Evolutionary conservation across 2,329 filamentous ascomycete species (phyloP).

Genomic region (Harringtonia lauricola): DNA sequence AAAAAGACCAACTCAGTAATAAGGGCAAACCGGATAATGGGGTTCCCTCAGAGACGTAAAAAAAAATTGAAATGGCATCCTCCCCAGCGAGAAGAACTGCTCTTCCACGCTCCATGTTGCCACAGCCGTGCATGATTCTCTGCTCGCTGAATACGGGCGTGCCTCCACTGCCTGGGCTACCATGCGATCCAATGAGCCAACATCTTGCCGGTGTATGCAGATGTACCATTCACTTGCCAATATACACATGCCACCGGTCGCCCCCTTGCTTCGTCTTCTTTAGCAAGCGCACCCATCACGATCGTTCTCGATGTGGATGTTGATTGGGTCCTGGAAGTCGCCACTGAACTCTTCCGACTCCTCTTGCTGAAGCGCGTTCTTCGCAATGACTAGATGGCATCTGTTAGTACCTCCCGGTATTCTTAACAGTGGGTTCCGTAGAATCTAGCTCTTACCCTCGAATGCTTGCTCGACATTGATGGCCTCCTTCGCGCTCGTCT

Average conservation of each 20-base stretch:
- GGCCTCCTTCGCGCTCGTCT: slow-evolving; percentile 97
- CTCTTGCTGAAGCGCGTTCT: slow-evolving; percentile 91
- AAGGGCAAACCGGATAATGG: no score
- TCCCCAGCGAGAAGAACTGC: neutral
- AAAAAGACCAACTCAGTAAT: neutral
- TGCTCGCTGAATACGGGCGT: no score
- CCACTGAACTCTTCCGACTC: slow-evolving; percentile 96
- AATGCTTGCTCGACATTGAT: slow-evolving; percentile 86
- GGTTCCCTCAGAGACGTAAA: no score
- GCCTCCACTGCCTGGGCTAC: neutral
- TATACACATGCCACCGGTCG: no score
- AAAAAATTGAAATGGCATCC: neutral
- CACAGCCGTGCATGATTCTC: no score
- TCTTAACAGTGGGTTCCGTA: neutral
- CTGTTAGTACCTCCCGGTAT: no score
- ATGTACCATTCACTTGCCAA: no score
- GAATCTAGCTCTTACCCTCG: slow-evolving; percentile 38
- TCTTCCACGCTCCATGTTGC: neutral
- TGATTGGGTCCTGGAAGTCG: slow-evolving; percentile 96
- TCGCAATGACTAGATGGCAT: slow-evolving; percentile 67
- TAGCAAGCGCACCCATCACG: slow-evolving; percentile 90
- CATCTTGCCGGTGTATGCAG: no score
- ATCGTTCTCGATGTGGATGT: slow-evolving; percentile 92
- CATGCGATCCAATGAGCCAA: no score
- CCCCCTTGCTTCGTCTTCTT: slow-evolving; percentile 11